Evolutionary conservation across 371 early-diverging fungal species (phyloP).

Genomic region (Mucor indicus): DNA sequence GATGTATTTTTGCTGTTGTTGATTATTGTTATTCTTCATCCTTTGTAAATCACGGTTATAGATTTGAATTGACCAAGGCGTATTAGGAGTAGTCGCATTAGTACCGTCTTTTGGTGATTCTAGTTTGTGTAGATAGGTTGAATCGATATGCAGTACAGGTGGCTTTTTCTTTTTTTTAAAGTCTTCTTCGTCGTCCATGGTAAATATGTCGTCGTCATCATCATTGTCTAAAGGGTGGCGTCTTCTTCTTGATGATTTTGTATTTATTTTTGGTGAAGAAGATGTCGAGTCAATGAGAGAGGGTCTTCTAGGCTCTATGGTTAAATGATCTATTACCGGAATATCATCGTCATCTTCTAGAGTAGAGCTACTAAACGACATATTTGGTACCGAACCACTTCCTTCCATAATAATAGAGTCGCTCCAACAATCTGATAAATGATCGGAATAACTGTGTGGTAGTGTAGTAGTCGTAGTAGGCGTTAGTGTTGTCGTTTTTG

Average conservation of each 20-base stretch:
- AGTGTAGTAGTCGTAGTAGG: background rate
- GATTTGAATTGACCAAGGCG: slow-evolving; percentile 43
- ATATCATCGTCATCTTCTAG: too few relatives aligned
- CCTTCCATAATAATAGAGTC: too few relatives aligned
- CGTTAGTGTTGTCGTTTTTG: background rate
- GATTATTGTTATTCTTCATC: slow-evolving; percentile 13
- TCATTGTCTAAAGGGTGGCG: background rate
- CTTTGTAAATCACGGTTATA: slow-evolving; percentile 35
- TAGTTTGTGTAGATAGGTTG: slow-evolving; percentile 8
- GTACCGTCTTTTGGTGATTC: slow-evolving; percentile 7
- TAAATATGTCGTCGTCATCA: slow-evolving; percentile 14
- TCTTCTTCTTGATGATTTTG: background rate
- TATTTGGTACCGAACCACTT: too few relatives aligned
- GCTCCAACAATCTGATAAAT: too few relatives aligned
- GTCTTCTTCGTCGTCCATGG: slow-evolving; percentile 20
- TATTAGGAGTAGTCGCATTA: slow-evolving; percentile 1
- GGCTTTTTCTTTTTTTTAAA: background rate
- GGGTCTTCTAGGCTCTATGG: slow-evolving; percentile 9
- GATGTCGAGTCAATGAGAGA: background rate
- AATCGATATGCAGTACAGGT: slow-evolving; percentile 15
- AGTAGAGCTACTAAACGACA: too few relatives aligned
- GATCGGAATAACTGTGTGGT: too few relatives aligned
- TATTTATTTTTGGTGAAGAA: background rate
- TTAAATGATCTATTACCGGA: too few relatives aligned
- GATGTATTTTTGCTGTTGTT: slow-evolving; percentile 58